These are phyloP conservation scores for Amphicarpaea edgeworthii DNA, from an alignment of 306 rosid genomes.

Conservation along the genomic window DNA sequence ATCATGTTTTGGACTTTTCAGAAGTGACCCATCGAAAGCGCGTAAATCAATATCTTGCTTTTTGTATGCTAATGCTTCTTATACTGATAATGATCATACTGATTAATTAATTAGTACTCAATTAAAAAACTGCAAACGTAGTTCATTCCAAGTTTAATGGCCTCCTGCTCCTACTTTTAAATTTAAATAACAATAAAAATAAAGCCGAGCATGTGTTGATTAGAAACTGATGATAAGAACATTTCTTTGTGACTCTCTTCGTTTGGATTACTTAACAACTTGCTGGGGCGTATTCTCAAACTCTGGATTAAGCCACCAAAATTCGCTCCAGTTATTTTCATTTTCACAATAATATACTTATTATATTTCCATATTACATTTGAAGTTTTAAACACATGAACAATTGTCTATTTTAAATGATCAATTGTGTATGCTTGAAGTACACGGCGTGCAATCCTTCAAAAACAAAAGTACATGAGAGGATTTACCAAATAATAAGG, in stretches of 20 bases:
- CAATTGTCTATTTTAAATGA: not conserved
- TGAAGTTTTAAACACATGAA: not conserved
- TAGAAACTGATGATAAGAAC: constrained; percentile 4
- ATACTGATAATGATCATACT: not conserved
- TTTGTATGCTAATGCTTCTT: not conserved
- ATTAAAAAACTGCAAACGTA: not conserved
- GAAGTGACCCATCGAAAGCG: not conserved
- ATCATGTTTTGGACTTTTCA: not conserved
- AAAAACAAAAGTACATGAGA: too few relatives aligned
- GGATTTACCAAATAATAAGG: too few relatives aligned
- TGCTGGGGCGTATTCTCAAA: constrained; percentile 16
- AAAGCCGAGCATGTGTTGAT: not conserved
- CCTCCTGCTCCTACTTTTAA: not conserved
- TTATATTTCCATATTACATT: not conserved
- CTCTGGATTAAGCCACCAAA: not conserved
- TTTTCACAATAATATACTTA: too few relatives aligned
- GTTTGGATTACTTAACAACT: constrained; percentile 16
- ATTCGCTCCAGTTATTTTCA: not conserved
- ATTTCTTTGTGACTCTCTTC: not conserved
- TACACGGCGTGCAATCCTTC: too few relatives aligned
- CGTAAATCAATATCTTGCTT: not conserved
- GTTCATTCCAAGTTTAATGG: not conserved
- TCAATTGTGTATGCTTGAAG: too few relatives aligned
- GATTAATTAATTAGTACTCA: constrained; percentile 12
- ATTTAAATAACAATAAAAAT: not conserved